These are phyloP conservation scores for Boechera divaricarpa DNA, from an alignment of 345 rosid genomes.

Conservation along the genomic window DNA sequence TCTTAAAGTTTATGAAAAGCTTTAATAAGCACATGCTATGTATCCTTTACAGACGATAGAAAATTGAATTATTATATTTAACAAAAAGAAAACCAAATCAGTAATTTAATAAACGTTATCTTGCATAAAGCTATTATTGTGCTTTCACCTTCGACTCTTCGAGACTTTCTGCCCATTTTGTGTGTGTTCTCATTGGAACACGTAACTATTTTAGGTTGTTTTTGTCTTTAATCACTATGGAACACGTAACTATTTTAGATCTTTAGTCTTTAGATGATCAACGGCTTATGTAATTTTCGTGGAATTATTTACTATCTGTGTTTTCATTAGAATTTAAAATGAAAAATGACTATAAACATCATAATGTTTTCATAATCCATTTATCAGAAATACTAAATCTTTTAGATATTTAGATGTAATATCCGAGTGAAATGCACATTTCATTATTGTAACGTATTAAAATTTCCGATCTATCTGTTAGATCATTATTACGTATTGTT, in stretches of 20 bases:
- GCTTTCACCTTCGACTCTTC: background rate
- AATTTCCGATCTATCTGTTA: too few species aligned
- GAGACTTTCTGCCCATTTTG: background rate
- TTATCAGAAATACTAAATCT: background rate
- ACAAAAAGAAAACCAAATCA: background rate
- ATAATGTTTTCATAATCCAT: background rate
- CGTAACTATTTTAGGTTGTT: background rate
- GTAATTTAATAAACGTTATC: background rate
- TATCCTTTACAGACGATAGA: constrained; percentile 17
- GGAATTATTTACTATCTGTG: background rate
- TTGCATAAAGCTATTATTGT: background rate
- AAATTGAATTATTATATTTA: background rate
- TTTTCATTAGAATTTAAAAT: background rate
- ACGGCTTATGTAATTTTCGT: background rate
- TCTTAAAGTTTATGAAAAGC: constrained; percentile 13
- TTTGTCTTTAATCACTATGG: background rate
- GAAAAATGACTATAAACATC: background rate
- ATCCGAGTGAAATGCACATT: background rate
- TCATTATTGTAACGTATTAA: background rate
- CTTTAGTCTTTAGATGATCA: background rate
- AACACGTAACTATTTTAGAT: background rate
- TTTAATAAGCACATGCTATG: constrained; percentile 6
- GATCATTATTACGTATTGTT: too few species aligned
- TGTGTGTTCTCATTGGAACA: background rate
- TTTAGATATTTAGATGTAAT: background rate